Percentiles rank a stretch among this genome's conserved stretches.
These are phyloP conservation scores for Tympanopsis confertula DNA, from an alignment of 2,329 filamentous ascomycete genomes.

Conservation along the genomic window DNA sequence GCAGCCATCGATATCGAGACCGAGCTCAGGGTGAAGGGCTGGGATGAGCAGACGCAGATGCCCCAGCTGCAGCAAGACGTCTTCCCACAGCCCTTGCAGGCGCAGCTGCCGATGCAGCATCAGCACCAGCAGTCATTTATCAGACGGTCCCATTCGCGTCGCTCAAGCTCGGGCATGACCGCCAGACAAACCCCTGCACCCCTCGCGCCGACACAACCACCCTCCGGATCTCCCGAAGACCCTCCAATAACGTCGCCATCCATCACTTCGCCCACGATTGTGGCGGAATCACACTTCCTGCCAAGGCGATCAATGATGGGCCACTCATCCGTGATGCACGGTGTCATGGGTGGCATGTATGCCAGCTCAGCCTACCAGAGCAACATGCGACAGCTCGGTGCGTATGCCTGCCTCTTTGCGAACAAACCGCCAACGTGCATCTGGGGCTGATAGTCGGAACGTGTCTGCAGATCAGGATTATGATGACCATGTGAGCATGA, in stretches of 20 bases:
- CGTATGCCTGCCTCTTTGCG: not conserved
- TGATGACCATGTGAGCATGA: not conserved
- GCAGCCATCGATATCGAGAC: conserved; percentile 92
- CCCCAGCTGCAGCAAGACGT: conserved; percentile 57
- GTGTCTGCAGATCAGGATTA: not conserved
- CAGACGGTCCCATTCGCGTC: conserved; percentile 24
- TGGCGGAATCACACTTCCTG: not conserved
- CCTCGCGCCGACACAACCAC: not conserved
- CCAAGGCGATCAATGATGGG: not conserved
- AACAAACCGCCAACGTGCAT: not conserved
- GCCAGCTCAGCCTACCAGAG: not conserved
- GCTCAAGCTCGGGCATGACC: conserved; percentile 64
- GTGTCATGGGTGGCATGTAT: not conserved
- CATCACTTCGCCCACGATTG: too few relatives aligned
- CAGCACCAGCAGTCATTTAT: conserved; percentile 12
- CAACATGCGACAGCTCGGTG: not conserved
- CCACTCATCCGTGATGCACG: not conserved
- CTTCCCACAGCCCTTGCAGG: conserved; percentile 66
- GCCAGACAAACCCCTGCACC: conserved; percentile 42
- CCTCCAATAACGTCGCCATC: not conserved
- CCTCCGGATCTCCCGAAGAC: not conserved
- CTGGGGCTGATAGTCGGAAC: not conserved
- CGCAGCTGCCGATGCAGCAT: conserved; percentile 67
- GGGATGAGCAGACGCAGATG: conserved; percentile 64
- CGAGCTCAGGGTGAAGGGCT: conserved; percentile 84